A percentile compares a stretch with the other conserved stretches of the same genome.
Conservation (phyloP, 2,329 filamentous ascomycete species). For the Fragosphaeria purpurea region DNA sequence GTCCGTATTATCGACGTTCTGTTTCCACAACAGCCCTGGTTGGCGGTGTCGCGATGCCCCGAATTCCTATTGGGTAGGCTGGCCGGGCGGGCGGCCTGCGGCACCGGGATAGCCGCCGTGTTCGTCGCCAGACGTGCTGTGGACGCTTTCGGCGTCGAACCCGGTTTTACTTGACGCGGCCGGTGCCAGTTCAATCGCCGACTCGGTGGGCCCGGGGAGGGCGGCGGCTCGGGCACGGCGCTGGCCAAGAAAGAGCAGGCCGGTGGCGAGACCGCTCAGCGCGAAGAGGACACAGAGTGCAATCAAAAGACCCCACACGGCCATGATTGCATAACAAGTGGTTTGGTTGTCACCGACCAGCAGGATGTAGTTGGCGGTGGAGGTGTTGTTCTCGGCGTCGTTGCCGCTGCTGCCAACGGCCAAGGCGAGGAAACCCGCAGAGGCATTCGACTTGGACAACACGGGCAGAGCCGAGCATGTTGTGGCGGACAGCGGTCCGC, state of each 20-base stretch:
- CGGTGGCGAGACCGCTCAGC: conserved; percentile 47
- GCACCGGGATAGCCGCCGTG: not conserved
- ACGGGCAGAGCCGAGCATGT: conserved; percentile 50
- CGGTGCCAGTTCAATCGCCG: conserved; percentile 10
- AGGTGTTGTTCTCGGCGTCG: not conserved
- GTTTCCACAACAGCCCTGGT: no score
- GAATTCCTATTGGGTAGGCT: conserved; percentile 11
- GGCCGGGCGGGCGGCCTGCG: not conserved
- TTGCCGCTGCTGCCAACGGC: conserved; percentile 26
- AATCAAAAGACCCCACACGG: conserved; percentile 78
- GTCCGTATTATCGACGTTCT: not conserved
- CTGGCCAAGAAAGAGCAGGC: conserved; percentile 55
- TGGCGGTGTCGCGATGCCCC: conserved; percentile 11
- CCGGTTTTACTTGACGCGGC: not conserved
- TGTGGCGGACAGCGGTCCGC: conserved; percentile 69
- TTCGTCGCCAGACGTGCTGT: not conserved
- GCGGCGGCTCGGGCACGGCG: conserved; percentile 18
- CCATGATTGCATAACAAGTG: conserved; percentile 77
- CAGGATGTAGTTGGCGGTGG: conserved; percentile 29
- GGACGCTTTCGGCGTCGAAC: not conserved
- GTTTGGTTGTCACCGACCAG: conserved; percentile 44
- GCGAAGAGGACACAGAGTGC: conserved; percentile 63
- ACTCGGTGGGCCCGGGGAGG: not conserved
- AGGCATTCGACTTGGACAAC: conserved; percentile 29
- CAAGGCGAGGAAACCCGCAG: conserved; percentile 28